These are phyloP conservation scores for Trichoderma afroharzianum DNA, from an alignment of 2,329 filamentous ascomycete genomes.

Conservation along the genomic window DNA sequence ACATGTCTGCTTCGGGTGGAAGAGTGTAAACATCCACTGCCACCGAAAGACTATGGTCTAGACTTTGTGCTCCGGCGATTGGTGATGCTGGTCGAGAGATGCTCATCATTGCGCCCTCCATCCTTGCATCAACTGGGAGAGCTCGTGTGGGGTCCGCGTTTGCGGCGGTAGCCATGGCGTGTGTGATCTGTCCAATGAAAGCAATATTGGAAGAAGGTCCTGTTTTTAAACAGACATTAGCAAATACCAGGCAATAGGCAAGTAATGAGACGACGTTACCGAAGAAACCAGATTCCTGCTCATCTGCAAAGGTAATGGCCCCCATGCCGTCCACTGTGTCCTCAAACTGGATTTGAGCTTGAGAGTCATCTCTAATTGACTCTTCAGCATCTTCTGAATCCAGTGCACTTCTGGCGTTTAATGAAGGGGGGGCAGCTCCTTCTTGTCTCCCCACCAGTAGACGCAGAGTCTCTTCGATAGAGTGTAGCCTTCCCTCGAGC, in stretches of 20 bases:
- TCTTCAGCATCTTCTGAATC: not conserved
- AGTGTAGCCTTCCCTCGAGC: not conserved
- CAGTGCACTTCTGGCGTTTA: not conserved
- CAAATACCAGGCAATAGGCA: not conserved
- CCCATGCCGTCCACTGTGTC: constrained; percentile 3
- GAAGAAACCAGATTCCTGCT: constrained; percentile 8
- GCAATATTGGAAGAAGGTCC: constrained; percentile 7
- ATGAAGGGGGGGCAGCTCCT: not conserved
- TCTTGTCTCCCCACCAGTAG: constrained; percentile 1
- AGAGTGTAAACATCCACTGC: not conserved
- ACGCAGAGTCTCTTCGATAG: constrained; percentile 1
- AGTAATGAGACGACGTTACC: not conserved
- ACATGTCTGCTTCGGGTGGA: not conserved
- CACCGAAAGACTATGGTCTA: not conserved
- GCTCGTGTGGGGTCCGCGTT: not conserved
- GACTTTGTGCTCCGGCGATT: not conserved
- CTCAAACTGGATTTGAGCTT: not conserved
- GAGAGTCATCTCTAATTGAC: not conserved
- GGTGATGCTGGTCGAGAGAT: constrained; percentile 6
- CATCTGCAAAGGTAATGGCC: constrained; percentile 6
- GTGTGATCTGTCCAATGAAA: not conserved
- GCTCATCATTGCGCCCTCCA: constrained; percentile 1
- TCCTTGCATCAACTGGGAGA: not conserved
- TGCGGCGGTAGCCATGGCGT: not conserved
- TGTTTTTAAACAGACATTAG: not conserved